Evolutionary conservation across 495 filamentous ascomycete species (phyloP), one percentile per base, ranked within the genome.

Genomic region (Aspergillus cavernicola): DNA sequence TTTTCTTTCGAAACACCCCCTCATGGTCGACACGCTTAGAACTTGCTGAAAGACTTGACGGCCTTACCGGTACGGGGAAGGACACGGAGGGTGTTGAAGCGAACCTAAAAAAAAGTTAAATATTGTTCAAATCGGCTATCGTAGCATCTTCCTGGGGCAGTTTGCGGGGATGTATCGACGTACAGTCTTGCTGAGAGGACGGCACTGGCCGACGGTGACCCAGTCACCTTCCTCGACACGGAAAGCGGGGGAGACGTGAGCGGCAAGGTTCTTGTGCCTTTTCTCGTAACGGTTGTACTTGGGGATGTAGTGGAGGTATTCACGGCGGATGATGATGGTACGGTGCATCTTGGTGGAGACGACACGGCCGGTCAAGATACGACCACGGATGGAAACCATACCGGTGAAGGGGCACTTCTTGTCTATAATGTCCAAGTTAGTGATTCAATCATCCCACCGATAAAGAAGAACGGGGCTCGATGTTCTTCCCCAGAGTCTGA

Each of bases 381-480:
- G 92, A 72, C 93, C 93, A 80, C 93, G 93, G 83, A 97, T 97
- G 63, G 90, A 96, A 66, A 97, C 91, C 69, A 89, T 79, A 71
- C 95, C 95, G 60, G 90, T 95, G 85, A 97, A 99, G 64, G 93
- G 93, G 85, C 93, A 99, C 83, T 99, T 99, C 87, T 99, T 97
- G 85, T 99, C 93, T 96, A 73, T 68, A 68, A n/a, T 47, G 37
- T 43, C 22, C 33, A 22, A 36, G 53, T 60, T 51, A 36, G 60
- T 72, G 63, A 76, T 69, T 35, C 58, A 54, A 22, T 16, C 52
- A 45, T 20, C 6, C 24, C n/a, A 11, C 29, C 29, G 23, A 20
- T 39, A 29, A n/a, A 11, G 36, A 6, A 33, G 13, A 15, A 15
- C 22, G 32, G 13, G 18, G n/a, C n/a, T 9, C 5, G 20, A 24